Evolutionary conservation across 2,329 filamentous ascomycete genomes (phyloP).

Genomic region (Xylaria sp.): DNA sequence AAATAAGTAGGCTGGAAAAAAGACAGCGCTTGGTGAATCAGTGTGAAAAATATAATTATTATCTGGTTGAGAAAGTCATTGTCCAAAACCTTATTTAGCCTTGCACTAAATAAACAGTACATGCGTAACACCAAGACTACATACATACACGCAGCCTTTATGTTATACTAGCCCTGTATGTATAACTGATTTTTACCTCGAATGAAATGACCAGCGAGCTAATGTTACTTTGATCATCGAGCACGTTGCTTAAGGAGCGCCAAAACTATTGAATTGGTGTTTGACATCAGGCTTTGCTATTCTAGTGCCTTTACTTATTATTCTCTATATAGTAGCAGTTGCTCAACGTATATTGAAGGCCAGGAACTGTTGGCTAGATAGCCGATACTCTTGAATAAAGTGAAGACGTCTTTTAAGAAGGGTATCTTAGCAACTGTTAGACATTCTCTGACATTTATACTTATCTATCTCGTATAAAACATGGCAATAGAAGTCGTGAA

Average conservation of each 20-base stretch:
- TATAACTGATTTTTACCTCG: neutral
- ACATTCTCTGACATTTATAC: neutral
- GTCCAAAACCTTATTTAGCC: too few species aligned
- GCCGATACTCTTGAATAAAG: neutral
- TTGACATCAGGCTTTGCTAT: neutral
- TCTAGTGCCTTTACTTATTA: neutral
- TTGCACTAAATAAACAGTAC: too few species aligned
- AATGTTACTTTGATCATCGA: neutral
- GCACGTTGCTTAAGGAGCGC: neutral
- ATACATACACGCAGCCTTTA: too few species aligned
- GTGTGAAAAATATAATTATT: too few species aligned
- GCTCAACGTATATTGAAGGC: neutral
- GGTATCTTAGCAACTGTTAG: neutral
- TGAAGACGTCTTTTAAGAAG: neutral
- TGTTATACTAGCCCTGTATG: neutral
- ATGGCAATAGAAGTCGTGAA: conserved; percentile 36
- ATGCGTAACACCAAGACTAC: too few species aligned
- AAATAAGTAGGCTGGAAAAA: neutral
- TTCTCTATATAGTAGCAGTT: neutral
- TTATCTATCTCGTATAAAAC: conserved; percentile 11
- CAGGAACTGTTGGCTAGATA: neutral
- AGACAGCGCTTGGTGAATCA: neutral
- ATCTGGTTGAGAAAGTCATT: too few species aligned
- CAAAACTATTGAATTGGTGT: neutral
- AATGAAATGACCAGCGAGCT: neutral